Evolutionary conservation across 805 yeast genomes (phyloP), one percentile per base, ranked within the genome.

Genomic region (Cyberlindnera xylosilytica): DNA sequence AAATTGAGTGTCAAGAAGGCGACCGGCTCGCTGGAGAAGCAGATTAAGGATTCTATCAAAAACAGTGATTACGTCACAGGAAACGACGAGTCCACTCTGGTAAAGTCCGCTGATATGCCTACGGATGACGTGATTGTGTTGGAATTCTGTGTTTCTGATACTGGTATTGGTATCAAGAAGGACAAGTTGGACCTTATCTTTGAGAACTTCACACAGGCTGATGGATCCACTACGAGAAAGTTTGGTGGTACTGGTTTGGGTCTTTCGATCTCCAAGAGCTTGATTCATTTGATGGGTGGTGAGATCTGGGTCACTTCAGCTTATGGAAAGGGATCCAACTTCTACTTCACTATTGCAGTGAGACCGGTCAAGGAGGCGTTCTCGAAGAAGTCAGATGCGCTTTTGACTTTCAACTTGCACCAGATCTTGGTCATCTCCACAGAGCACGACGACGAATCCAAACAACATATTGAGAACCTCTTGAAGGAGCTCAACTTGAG

Each of bases 241-340:
- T 88, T 87, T 61, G 96, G 96, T 54, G 96, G 96, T 56, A 88
- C 96, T 4, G 96, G 96, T 49, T 70, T 87, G 37, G 96, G 96
- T 19, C 71, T 87, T 41, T 85, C 95, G 2, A 87, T 87, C 60
- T 88, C 96, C 8, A 87, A 86, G 62, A 88, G 87, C 54, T 73
- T 87, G 52, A 87, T 88, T 57, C 90, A 86, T 56, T 72, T 87
- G 48, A 87, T 88, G 96, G 96, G 96, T 34, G 96, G 96, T 59
- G 91, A 84, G 50, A 87, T 87, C 48, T 87, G 96, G 96, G 96
- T 88, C 20, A 78, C 86, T 19, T 85, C 95, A 1, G 74, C 74
- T 44, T 85, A 81, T 57, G 95, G 91, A n/a, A 68, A 75, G 55
- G 96, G 96, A 1, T 85, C 95, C 3, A 82, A 82, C 54, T 87